Evolutionary conservation across 129 eudicot species (phyloP), one percentile per base, ranked within the genome.

Genomic region (Gnaphalium uliginosum): DNA sequence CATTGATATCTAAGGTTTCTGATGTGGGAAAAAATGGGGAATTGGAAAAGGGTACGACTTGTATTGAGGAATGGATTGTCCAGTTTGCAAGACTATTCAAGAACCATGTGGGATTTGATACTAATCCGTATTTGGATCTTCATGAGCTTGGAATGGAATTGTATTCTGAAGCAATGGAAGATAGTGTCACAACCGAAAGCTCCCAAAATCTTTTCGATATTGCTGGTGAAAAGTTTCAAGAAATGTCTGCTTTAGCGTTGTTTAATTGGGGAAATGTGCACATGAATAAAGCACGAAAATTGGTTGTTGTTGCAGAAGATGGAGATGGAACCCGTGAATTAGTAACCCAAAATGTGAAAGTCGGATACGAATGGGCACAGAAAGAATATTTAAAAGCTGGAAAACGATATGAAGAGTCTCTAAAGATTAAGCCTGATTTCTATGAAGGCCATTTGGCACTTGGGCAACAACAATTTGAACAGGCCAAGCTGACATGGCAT

Each of bases 231-330:
- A 84, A 87, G 81, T 94, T 94, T 70, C 89, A 94, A 84, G 98
- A 94, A 65, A 90, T 89, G 97, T 81, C 96, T 27, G 98, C 97
- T 82, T 85, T 94, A 75, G 92, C 98, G 21, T 81, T 88, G 21
- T 89, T 94, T 76, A 90, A 94, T 48, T 83, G 90, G 88, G 98
- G 98, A 19, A 94, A 94, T 68, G 89, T 94, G 63, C 98, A 94
- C 85, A 80, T 94, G 96, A 88, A 94, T 24, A 90, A 74, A 81
- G 97, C 97, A 71, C 84, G 96, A 75, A 94, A 85, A 75, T 75
- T 79, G 63, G 85, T 90, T 22, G 50, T 57, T 43, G 37, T 86
- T 50, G 59, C 83, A 35, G 98, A 88, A 46, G 53, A 46, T 46
- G 46, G 46, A 78, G 98, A 90, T 14, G 80, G 48, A 79, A 71